These are phyloP conservation scores for Populus ilicifolia DNA, from an alignment of 345 rosid genomes.

Conservation along the genomic window DNA sequence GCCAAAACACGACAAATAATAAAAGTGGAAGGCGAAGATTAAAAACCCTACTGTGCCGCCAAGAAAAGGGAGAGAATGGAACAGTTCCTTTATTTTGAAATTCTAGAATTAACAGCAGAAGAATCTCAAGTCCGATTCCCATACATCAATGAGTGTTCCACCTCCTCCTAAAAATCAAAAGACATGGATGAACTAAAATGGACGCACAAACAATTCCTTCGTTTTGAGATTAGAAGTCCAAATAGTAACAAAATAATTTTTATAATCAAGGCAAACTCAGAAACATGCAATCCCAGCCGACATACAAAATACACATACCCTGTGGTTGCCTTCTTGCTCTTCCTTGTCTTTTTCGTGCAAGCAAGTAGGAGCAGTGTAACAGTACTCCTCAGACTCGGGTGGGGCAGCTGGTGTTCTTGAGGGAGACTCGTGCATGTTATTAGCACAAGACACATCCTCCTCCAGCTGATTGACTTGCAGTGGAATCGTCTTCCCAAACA, in stretches of 20 bases:
- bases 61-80: background rate
- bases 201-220: background rate
- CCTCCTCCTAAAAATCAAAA: background rate
- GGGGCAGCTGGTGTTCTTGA: background rate
- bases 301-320: background rate
- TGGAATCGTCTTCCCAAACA: conserved; percentile 52
- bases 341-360: conserved; percentile 2
- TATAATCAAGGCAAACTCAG: background rate
- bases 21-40: background rate
- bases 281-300: background rate
- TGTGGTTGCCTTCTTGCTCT: background rate
- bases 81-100: background rate
- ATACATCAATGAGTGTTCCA: background rate
- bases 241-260: background rate
- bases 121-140: background rate
- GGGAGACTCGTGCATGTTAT: background rate
- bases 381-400: background rate
- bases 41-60: background rate
- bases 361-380: background rate
- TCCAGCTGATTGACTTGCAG: conserved; percentile 3
- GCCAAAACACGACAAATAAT: background rate
- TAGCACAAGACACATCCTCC: conserved; percentile 5
- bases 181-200: background rate
- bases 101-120: background rate
- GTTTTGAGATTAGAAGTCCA: background rate